These are phyloP conservation scores for Penicillium sclerotigenum DNA, from an alignment of 2,329 filamentous ascomycete genomes.

Conservation along the genomic window DNA sequence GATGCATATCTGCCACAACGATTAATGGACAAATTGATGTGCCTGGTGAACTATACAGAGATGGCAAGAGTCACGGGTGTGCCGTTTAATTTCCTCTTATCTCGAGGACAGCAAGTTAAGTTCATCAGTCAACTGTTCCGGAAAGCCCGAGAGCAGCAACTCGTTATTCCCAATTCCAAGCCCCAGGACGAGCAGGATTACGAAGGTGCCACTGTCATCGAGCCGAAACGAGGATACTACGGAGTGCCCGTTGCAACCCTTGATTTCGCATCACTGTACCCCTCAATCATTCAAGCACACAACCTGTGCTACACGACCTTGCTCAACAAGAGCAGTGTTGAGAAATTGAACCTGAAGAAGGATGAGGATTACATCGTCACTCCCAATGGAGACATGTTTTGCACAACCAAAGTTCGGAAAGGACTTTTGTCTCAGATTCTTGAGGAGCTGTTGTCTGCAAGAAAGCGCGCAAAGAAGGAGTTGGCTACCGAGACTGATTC, in stretches of 20 bases:
- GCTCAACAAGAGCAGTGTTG: conserved; percentile 72
- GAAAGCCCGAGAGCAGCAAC: conserved; percentile 86
- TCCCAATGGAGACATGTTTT: conserved; percentile 90
- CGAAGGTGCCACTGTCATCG: conserved; percentile 96
- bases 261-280: conserved; percentile 97
- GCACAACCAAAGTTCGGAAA: conserved; percentile 82
- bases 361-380: conserved; percentile 96
- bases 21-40: conserved; percentile 95
- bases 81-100: conserved; percentile 89
- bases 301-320: conserved; percentile 97
- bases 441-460: conserved; percentile 83
- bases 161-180: conserved; percentile 86
- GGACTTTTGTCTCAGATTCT: conserved; percentile 92
- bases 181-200: conserved; percentile 82
- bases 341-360: conserved; percentile 73
- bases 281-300: conserved; percentile 97
- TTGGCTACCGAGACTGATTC: conserved; percentile 84
- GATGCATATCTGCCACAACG: conserved; percentile 94
- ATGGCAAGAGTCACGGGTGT: conserved; percentile 99
- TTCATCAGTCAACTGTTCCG: conserved; percentile 97
- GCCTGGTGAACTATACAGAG: conserved; percentile 97
- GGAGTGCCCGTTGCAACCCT: conserved; percentile 92
- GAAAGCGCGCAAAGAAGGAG: conserved; percentile 93
- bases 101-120: conserved; percentile 92
- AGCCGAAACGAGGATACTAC: conserved; percentile 90